Conservation (phyloP, 1,284 basidiomycete species). For the Leccinum brunneo-olivaceum region DNA sequence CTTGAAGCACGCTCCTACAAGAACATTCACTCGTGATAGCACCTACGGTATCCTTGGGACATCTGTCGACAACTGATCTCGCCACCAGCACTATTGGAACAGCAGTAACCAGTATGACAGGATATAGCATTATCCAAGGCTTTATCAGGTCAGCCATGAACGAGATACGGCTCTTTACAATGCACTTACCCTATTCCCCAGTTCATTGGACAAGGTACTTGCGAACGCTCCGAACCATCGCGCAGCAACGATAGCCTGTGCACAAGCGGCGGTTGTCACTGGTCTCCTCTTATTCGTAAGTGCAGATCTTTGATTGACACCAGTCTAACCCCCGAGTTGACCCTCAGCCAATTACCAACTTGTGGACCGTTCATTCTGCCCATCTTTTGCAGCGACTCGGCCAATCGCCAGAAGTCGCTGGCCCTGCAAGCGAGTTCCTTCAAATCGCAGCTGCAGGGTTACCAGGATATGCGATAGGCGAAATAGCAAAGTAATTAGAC, state of each 20-base stretch:
- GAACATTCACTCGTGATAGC: slow-evolving; percentile 26
- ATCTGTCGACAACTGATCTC: slow-evolving; percentile 24
- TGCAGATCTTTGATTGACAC: neutral
- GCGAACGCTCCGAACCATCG: slow-evolving; percentile 10
- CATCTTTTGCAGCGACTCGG: slow-evolving; percentile 18
- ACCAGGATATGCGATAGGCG: slow-evolving; percentile 24
- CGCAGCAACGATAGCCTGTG: slow-evolving; percentile 18
- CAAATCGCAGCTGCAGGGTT: slow-evolving; percentile 21
- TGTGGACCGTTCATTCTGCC: slow-evolving; percentile 21
- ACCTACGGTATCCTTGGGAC: slow-evolving; percentile 23
- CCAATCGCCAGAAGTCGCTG: slow-evolving; percentile 19
- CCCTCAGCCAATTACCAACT: slow-evolving; percentile 18
- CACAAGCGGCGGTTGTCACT: slow-evolving; percentile 20
- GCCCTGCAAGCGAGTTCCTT: slow-evolving; percentile 20
- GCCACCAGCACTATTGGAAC: slow-evolving; percentile 25
- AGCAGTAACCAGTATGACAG: slow-evolving; percentile 22
- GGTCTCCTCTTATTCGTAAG: slow-evolving; percentile 21
- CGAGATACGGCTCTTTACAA: neutral
- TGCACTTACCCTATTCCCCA: slow-evolving; percentile 6
- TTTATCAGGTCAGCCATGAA: slow-evolving; percentile 19
- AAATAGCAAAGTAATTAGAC: slow-evolving; percentile 23
- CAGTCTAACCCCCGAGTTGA: neutral
- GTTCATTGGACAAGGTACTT: slow-evolving; percentile 21
- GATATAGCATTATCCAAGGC: slow-evolving; percentile 25
- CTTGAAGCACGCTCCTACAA: slow-evolving; percentile 19